Percentiles rank a stretch among this genome's conserved stretches.
Conservation (phyloP, 2,329 filamentous ascomycete genomes). For the Fusarium pilosicola region DNA sequence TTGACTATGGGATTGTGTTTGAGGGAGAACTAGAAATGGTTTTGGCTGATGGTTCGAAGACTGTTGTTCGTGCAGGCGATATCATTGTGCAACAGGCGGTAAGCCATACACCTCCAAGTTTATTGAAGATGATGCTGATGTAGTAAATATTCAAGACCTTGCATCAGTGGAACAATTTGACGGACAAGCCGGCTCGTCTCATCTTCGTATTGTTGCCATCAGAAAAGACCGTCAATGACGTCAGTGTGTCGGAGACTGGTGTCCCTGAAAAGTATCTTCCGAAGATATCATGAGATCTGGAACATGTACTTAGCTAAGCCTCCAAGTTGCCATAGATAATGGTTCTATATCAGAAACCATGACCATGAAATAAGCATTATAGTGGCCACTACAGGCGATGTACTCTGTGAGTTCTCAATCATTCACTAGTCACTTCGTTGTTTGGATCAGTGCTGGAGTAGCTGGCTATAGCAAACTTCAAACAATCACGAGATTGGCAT, state of each 20-base stretch:
- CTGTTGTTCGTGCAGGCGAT: neutral
- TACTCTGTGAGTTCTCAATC: too few relatives aligned
- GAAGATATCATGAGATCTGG: neutral
- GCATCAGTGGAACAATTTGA: neutral
- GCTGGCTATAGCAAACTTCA: too few relatives aligned
- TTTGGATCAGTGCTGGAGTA: too few relatives aligned
- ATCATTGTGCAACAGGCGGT: neutral
- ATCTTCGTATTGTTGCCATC: neutral
- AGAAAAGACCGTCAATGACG: neutral
- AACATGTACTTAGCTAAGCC: fast-evolving
- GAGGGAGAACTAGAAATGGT: neutral
- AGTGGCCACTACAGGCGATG: fast-evolving
- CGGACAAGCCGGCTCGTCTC: neutral
- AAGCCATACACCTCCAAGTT: neutral
- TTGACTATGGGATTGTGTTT: conserved; percentile 1
- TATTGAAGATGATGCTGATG: too few relatives aligned
- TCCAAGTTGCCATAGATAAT: fast-evolving
- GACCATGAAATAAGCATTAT: neutral
- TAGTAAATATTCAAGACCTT: neutral
- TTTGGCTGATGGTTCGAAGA: neutral
- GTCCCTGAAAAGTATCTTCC: neutral
- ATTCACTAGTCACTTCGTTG: too few relatives aligned
- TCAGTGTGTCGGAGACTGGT: neutral
- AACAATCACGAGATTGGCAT: too few relatives aligned
- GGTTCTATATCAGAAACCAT: fast-evolving